Base-by-base conservation (phyloP, 306 rosid genomes). In the Lithocarpus polystachyus region DNA sequence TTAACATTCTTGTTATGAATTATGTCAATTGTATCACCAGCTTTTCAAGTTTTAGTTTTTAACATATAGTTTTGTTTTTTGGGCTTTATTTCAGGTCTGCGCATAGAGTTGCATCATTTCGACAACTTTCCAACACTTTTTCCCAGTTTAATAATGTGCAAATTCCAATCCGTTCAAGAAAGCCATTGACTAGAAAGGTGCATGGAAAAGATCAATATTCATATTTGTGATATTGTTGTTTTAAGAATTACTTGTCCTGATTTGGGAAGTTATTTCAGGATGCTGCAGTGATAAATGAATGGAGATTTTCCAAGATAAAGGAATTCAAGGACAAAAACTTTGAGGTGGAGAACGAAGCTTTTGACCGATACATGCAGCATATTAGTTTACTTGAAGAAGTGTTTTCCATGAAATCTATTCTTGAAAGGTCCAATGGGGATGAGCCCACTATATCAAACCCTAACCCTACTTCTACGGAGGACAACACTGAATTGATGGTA, bases 291-390 rank as follows among this genome's bases (percentile, higher is more conserved):
- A 89, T 90, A 68, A 96, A 96, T 56, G 97, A 93, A 75, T 93
- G 99, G 99, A 96, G 99, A 80, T 93, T 93, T 87, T 80, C 94
- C 82, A 96, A 91, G 91, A 78, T 96, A 70, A 91, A 83, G 89
- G 96, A 93, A 78, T 89, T 84, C 85, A 92, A 81, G 81, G 97
- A 91, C 61, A 87, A 87, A 75, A 84, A 78, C 78, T 61, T 88
- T 68, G 99, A 96, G 84, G 90, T 75, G 68, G 98, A 93, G 86
- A 89, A 90, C 79, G 98, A 91, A 84, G 91, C 94, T 83, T 91
- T 96, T 73, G 97, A 90, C 61, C 89, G 92, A 45, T 96, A 96
- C 93, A 89, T 93, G 92, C 93, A 90, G 88, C 93, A 90, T 65
- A 80, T 91, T 48, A 87, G 75, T 77, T 88, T 96, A 64, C 90